Percentiles rank a stretch among this genome's conserved stretches.
phyloP scores from a whole-genome alignment of 257 asterid genomes.

The Rauvolfia tetraphylla region DNA sequence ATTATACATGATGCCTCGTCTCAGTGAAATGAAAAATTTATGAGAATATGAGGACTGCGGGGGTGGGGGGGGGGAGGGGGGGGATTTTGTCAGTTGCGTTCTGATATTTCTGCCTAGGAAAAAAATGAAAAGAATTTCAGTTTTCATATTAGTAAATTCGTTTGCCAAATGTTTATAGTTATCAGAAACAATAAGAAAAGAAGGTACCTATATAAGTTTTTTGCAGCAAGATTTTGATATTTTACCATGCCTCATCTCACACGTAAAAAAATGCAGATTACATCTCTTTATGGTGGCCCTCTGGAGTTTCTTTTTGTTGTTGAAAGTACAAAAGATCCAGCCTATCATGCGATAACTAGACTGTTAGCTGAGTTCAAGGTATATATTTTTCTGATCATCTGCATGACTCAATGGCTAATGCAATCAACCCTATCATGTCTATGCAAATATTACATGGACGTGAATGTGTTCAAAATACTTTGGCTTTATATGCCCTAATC shows the following conservation, averaged over 20 bases:
- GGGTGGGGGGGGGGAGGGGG: neutral
- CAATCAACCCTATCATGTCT: neutral
- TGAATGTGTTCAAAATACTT: neutral
- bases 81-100: neutral
- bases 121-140: neutral
- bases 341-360: conserved; percentile 71
- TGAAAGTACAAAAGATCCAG: conserved; percentile 91
- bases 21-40: neutral
- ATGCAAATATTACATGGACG: neutral
- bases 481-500: neutral
- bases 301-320: conserved; percentile 88
- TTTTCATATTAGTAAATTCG: neutral
- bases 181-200: neutral
- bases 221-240: conserved; percentile 8
- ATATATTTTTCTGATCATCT: conserved; percentile 4
- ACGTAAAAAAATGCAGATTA: conserved; percentile 56
- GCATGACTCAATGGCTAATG: neutral
- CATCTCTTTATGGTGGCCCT: conserved; percentile 95
- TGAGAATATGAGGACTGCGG: neutral
- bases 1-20: neutral
- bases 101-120: neutral
- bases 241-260: conserved; percentile 14
- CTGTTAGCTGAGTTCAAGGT: conserved; percentile 77
- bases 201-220: neutral
- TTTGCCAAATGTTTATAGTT: neutral